A percentile compares a stretch with the other conserved stretches of the same genome.
Conservation (phyloP, 1,284 basidiomycete species). For the Tylopilus sp. region DNA sequence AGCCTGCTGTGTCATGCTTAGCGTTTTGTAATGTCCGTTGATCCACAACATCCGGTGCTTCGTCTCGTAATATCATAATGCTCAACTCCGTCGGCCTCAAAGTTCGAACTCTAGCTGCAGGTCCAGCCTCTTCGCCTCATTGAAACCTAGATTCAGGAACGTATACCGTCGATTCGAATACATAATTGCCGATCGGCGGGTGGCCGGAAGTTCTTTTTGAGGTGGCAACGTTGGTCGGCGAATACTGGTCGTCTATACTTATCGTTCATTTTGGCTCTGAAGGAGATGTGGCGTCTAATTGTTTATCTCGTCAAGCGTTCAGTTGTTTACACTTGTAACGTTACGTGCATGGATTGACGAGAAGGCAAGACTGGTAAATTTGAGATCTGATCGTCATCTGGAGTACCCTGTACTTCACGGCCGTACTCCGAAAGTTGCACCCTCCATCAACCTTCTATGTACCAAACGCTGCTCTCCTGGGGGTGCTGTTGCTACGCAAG, state of each 20-base stretch:
- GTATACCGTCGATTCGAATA: conserved; percentile 1
- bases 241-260: background rate
- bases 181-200: conserved; percentile 1
- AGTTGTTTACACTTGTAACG: background rate
- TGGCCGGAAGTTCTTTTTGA: background rate
- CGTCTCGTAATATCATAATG: conserved; percentile 19
- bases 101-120: conserved; percentile 1
- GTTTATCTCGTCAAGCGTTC: background rate
- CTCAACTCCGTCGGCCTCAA: background rate
- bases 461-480: conserved; percentile 43
- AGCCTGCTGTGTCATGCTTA: conserved; percentile 14
- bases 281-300: conserved; percentile 32
- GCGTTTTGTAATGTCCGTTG: conserved; percentile 28
- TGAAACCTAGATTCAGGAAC: conserved; percentile 4
- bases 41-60: conserved; percentile 14
- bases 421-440: conserved; percentile 2
- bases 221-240: background rate
- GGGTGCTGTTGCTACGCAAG: conserved; percentile 37
- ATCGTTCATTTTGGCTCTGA: conserved; percentile 15
- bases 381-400: conserved; percentile 2
- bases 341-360: background rate
- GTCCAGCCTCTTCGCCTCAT: conserved; percentile 3
- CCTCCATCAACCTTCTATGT: conserved; percentile 1
- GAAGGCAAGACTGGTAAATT: background rate
- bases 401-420: conserved; percentile 8